Percentiles rank a stretch among this genome's conserved stretches.
Evolutionary conservation across 805 yeast species (phyloP).

Genomic region (Cyberlindnera nakhonratchasimensis): DNA sequence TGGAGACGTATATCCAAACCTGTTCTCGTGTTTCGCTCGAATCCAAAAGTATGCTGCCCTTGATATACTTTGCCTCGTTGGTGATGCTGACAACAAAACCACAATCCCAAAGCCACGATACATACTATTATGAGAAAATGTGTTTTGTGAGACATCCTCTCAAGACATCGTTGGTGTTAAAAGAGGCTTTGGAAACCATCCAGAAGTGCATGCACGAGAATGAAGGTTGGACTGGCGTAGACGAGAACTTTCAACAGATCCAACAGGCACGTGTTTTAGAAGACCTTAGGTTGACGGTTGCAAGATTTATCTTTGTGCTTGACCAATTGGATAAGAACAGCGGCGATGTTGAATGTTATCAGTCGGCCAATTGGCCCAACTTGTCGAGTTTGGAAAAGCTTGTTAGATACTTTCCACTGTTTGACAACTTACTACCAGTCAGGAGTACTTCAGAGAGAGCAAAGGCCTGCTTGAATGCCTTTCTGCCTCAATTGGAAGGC

Average conservation of each 20-base stretch:
- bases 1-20: conserved; percentile 9
- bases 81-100: not conserved
- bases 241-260: too few species aligned
- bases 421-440: conserved; percentile 9
- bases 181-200: conserved; percentile 3
- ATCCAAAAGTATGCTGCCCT: conserved; percentile 3
- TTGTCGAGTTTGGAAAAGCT: conserved; percentile 9
- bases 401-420: conserved; percentile 7
- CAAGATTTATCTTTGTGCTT: conserved; percentile 8
- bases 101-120: not conserved
- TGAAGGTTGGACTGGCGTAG: too few species aligned
- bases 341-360: conserved; percentile 4
- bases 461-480: conserved; percentile 2
- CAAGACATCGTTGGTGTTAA: conserved; percentile 5
- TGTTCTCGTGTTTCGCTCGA: conserved; percentile 5
- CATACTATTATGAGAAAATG: conserved; percentile 13
- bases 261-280: not conserved
- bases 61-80: conserved; percentile 10
- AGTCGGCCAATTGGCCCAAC: conserved; percentile 12
- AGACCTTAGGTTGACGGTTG: conserved; percentile 8
- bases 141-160: conserved; percentile 4
- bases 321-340: conserved; percentile 6
- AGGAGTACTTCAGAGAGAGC: conserved; percentile 4
- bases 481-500: conserved; percentile 7
- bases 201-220: conserved; percentile 2